Evolutionary conservation across 345 rosid genomes (phyloP), one percentile per base, ranked within the genome.

Genomic region (Euphorbia pulcherrima): DNA sequence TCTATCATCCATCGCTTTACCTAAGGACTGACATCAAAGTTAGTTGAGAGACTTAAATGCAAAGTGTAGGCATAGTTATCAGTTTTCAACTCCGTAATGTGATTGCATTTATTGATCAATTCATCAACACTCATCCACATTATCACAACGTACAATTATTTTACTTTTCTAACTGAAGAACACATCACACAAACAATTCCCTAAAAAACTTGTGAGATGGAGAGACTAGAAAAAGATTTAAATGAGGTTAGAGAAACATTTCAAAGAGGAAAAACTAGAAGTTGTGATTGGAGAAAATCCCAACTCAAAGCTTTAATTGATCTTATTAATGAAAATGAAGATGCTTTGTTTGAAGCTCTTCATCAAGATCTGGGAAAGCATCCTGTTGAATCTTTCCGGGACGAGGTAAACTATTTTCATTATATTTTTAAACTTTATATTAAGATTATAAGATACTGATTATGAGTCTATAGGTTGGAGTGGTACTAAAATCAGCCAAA

Each of bases 311-410:
- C 85, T 54, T 30, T 90, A 29, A 35, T 86, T 7, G 50, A 88
- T 60, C 82, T 92, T 69, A 44, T 90, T n/a, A 74, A 64, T 3
- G 88, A 90, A 18, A 84, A 92, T 11, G 89, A 86, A 53, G 83
- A 83, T 0, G 48, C 52, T 66, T 76, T 92, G 56, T 82, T 75
- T 7, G 51, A 65, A 29, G 90, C 80, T 30, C 84, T 92, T 67
- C 65, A 69, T 79, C 82, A 85, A 66, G 98, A 92, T 82, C 82
- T 92, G 64, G 97, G 98, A 1, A 92, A 92, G 78, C 87, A 85
- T 59, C 87, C 85, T 14, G 84, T 81, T 51, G 98, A 92, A 76
- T 75, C 86, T 71, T 92, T 79, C 46, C 73, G 97, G 67, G 96
- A 92, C 58, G 98, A 90, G 84, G 92, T 77, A 67, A 72, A 8